Base-by-base conservation (phyloP, 495 filamentous ascomycete genomes). In the Penicillium waksmanii region DNA sequence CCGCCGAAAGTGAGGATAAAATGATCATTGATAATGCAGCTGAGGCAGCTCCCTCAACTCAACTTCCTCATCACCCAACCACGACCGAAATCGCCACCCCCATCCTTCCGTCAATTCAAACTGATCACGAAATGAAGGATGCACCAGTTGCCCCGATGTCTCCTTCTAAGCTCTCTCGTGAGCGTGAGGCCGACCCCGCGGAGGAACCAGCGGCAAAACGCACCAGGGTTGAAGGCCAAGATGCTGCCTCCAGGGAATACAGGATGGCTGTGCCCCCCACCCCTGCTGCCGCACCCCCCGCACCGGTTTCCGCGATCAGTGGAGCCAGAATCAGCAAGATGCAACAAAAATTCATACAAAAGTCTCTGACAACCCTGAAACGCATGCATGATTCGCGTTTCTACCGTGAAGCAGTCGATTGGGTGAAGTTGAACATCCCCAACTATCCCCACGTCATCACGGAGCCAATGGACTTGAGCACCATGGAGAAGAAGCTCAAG, bases 151-250 rank as follows among this genome's bases (percentile, higher is more conserved):
- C 64, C 5, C 76, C 77, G 0, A 47, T 61, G 7, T 78, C 81
- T n/a, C 74, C 81, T 3, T 69, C 74, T 3, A 92, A 92, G 70
- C 49, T 87, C 3, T 77, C 85, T 0, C 82, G 90, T 9, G 89
- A 90, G 60, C 87, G 92, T 0, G 90, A 94, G 15, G 73, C 80
- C 4, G 87, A 93, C 55, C 79, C 75, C 35, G 81, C 80, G 36
- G 88, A 91, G n/a, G 90, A 89, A 60, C 90, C 87, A 18, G 85
- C 85, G 18, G 82, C 90, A 8, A 96, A 96, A 73, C 85, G 91
- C 25, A 81, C 89, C 36, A 93, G 88, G 73, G 84, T 87, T 13
- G 82, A 80, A 6, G 79, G 79, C 1, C 71, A 78, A 35, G 66
- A 56, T 12, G 49, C 46, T 25, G 18, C 46, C 46, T 31, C n/a